Evolutionary conservation across 805 yeast species (phyloP).

Genomic region (Metschnikowia similis): DNA sequence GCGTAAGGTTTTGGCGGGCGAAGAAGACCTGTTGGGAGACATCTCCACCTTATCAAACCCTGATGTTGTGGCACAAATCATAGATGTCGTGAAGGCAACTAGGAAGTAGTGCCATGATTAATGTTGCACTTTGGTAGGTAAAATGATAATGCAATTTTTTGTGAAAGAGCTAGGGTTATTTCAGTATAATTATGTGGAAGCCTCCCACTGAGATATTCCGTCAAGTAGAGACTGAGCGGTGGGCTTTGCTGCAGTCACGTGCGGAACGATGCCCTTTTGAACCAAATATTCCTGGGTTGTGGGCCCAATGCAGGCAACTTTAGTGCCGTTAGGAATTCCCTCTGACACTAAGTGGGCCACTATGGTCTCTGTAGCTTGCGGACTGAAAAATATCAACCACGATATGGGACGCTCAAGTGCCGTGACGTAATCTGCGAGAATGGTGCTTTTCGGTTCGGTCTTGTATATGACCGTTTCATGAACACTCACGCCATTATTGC

Average conservation of each 20-base stretch:
- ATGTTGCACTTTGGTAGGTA: not conserved
- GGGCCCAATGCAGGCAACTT: conserved; percentile 86
- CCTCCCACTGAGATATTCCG: conserved; percentile 23
- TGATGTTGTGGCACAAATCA: conserved; percentile 70
- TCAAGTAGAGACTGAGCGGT: conserved; percentile 55
- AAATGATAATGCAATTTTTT: not conserved
- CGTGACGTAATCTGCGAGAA: conserved; percentile 33
- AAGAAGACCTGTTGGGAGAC: conserved; percentile 91
- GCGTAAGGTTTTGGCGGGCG: conserved; percentile 88
- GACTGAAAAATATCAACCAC: conserved; percentile 88
- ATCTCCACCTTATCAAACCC: conserved; percentile 87
- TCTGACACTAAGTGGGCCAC: conserved; percentile 36
- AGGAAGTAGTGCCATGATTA: conserved; percentile 10
- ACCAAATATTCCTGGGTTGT: conserved; percentile 69
- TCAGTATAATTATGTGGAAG: not conserved
- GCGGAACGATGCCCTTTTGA: conserved; percentile 50
- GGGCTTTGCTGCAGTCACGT: conserved; percentile 68
- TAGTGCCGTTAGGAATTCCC: conserved; percentile 19
- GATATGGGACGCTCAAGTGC: conserved; percentile 11
- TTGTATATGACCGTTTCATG: conserved; percentile 65
- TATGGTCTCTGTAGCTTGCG: conserved; percentile 75
- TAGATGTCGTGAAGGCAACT: conserved; percentile 54
- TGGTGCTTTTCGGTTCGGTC: conserved; percentile 52
- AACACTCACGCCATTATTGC: conserved; percentile 39
- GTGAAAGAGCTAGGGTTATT: not conserved